These are phyloP conservation scores for Acer yangbiense DNA, from an alignment of 345 rosid genomes.

Conservation along the genomic window DNA sequence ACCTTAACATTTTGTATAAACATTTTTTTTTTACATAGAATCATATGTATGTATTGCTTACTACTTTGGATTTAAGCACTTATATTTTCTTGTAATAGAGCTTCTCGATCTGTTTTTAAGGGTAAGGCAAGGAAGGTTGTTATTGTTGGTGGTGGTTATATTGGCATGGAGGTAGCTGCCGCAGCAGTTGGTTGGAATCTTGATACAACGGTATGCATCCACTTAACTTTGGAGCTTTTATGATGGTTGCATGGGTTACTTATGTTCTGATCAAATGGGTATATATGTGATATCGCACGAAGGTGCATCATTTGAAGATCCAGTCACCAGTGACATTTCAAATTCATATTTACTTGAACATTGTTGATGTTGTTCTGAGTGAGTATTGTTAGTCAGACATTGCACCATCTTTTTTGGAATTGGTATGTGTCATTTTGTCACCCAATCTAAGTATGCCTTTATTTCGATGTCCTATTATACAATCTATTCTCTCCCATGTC, in stretches of 20 bases:
- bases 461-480: no score
- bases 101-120: constrained; percentile 36
- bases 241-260: not conserved
- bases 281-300: not conserved
- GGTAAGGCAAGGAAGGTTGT: constrained; percentile 78
- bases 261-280: not conserved
- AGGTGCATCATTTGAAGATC: not conserved
- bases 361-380: not conserved
- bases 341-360: not conserved
- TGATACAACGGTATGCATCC: constrained; percentile 68
- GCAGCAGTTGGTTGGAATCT: constrained; percentile 95
- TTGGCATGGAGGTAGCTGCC: constrained; percentile 99
- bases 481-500: no score
- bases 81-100: constrained; percentile 8
- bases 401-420: not conserved
- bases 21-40: not conserved
- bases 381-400: not conserved
- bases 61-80: constrained; percentile 6
- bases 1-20: not conserved
- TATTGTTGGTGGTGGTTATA: constrained; percentile 95
- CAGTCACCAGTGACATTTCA: not conserved
- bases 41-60: not conserved
- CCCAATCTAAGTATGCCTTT: no score
- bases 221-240: not conserved
- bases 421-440: no score